Conservation (phyloP, 192 early-diverging fungal species). For the Coemansia sp. region DNA sequence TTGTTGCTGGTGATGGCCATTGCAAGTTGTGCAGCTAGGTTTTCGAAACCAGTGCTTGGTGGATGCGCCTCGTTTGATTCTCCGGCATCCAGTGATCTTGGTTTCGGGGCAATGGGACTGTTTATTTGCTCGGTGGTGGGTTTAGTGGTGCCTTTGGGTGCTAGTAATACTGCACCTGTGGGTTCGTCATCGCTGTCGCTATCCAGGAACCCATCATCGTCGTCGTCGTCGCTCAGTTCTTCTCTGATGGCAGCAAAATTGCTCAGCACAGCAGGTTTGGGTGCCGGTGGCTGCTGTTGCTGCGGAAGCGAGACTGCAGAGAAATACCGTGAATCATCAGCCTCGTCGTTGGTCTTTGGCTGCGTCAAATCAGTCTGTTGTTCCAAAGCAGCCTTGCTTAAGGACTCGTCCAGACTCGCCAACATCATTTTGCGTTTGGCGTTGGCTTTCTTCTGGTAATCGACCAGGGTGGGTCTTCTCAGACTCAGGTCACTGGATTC, state of each 20-base stretch:
- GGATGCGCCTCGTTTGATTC: slow-evolving; percentile 14
- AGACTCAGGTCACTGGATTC: slow-evolving; percentile 16
- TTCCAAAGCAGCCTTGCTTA: neutral
- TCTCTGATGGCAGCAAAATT: neutral
- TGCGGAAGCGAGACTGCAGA: slow-evolving; percentile 14
- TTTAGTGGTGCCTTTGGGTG: neutral
- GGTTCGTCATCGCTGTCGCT: slow-evolving; percentile 35
- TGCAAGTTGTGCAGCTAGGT: slow-evolving; percentile 38
- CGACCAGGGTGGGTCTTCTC: neutral
- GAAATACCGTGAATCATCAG: slow-evolving; percentile 20
- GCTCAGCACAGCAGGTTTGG: neutral
- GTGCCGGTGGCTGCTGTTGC: slow-evolving; percentile 5
- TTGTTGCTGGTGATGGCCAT: slow-evolving; percentile 17
- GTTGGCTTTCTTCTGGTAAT: slow-evolving; percentile 21
- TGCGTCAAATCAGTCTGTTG: neutral
- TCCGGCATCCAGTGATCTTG: neutral
- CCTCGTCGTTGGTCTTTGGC: neutral
- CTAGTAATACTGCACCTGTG: neutral
- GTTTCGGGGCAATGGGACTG: neutral
- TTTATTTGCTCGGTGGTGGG: neutral
- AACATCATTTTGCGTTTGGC: slow-evolving; percentile 26
- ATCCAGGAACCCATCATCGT: slow-evolving; percentile 25
- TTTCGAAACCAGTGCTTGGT: slow-evolving; percentile 35
- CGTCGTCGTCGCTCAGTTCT: neutral
- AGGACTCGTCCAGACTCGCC: neutral